Conservation (phyloP, 2,329 filamentous ascomycete species). For the Gaeumannomyces sp. region DNA sequence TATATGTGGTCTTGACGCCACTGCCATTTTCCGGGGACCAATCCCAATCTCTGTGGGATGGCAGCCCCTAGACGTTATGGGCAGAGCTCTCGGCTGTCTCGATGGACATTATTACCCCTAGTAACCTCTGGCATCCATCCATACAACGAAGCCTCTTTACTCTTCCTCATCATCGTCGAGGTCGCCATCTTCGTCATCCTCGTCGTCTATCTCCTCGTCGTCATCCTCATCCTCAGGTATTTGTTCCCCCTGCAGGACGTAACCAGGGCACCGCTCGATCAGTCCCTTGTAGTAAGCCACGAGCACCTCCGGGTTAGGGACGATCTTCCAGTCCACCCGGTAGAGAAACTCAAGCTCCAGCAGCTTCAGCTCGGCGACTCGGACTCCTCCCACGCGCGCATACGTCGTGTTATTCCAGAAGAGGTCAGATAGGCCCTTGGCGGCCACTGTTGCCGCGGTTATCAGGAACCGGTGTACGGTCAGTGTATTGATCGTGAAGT, state of each 20-base stretch:
- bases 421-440: slow-evolving; percentile 90
- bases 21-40: neutral
- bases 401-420: slow-evolving; percentile 99
- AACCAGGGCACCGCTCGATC: slow-evolving; percentile 59
- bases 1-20: neutral
- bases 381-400: slow-evolving; percentile 86
- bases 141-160: slow-evolving; percentile 14
- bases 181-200: slow-evolving; percentile 25
- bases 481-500: slow-evolving; percentile 92
- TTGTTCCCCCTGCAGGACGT: slow-evolving; percentile 40
- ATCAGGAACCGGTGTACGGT: slow-evolving; percentile 98
- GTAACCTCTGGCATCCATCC: neutral
- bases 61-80: neutral
- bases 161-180: slow-evolving; percentile 28
- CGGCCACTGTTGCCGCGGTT: slow-evolving; percentile 88
- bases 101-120: neutral
- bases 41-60: neutral
- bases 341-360: slow-evolving; percentile 91
- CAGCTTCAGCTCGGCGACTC: slow-evolving; percentile 80
- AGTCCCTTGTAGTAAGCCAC: slow-evolving; percentile 90
- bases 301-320: slow-evolving; percentile 87
- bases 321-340: slow-evolving; percentile 91
- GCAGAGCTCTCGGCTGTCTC: neutral
- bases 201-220: slow-evolving; percentile 26
- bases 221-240: slow-evolving; percentile 22